These are phyloP conservation scores for Dinochytrium kinnereticum DNA, from an alignment of 371 early-diverging fungal species.

Conservation along the genomic window DNA sequence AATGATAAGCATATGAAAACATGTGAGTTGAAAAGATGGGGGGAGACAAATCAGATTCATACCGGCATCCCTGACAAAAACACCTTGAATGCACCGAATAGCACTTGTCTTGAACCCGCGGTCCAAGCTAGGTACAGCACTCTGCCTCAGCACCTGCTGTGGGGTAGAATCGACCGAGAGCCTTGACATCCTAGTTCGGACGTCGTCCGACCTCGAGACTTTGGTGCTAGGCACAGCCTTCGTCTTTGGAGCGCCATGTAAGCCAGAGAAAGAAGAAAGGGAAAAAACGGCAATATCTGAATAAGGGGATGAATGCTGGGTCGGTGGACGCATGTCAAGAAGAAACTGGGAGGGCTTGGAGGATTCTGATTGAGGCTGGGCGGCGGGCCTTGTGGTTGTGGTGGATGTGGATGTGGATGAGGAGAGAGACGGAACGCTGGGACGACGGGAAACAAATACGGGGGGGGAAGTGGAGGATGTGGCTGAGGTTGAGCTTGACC, in stretches of 20 bases:
- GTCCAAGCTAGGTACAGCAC: not conserved
- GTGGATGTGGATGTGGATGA: not conserved
- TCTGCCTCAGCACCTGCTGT: not conserved
- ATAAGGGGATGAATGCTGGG: not conserved
- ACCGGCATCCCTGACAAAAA: not conserved
- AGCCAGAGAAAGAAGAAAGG: not conserved
- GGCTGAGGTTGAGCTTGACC: not conserved
- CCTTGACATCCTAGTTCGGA: not conserved
- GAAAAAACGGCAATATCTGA: not conserved
- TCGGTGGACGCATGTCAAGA: not conserved
- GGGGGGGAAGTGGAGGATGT: not conserved
- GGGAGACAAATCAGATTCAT: not conserved
- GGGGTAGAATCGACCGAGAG: not conserved
- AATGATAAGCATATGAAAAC: not conserved
- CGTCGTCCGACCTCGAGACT: slow-evolving; percentile 8
- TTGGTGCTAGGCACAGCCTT: not conserved
- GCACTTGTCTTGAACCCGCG: not conserved
- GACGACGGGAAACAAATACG: not conserved
- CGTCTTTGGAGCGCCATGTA: not conserved
- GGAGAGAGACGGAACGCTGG: not conserved
- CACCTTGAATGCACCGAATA: not conserved
- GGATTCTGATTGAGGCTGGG: not conserved
- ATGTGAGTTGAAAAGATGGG: not conserved
- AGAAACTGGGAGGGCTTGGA: not conserved
- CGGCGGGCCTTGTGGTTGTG: not conserved